These are phyloP conservation scores for Echites panduratus DNA, from an alignment of 257 asterid species.

Conservation along the genomic window DNA sequence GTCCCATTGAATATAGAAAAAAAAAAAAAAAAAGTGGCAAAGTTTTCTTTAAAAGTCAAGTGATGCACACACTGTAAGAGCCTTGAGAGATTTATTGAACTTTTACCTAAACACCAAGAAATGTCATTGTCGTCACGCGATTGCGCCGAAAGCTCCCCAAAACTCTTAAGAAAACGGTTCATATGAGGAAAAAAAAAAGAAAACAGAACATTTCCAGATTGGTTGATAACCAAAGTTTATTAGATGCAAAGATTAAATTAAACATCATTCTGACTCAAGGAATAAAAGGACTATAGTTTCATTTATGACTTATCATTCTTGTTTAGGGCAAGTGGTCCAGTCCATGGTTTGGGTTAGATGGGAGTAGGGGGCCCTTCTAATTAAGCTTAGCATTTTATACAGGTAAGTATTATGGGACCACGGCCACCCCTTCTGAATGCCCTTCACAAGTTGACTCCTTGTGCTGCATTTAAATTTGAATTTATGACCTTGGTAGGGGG, in stretches of 20 bases:
- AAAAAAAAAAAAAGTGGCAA: slow-evolving; percentile 11
- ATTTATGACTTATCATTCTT: slow-evolving; percentile 3
- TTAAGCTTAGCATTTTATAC: slow-evolving; percentile 19
- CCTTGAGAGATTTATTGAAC: slow-evolving; percentile 8
- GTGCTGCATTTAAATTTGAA: slow-evolving; percentile 29
- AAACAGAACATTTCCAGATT: not conserved
- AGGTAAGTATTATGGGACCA: slow-evolving; percentile 24
- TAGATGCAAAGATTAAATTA: not conserved
- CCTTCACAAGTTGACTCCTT: slow-evolving; percentile 20
- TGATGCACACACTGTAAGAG: slow-evolving; percentile 12
- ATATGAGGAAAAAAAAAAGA: too few species aligned
- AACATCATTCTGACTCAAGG: not conserved
- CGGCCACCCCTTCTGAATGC: not conserved
- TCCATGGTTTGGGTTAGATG: slow-evolving; percentile 14
- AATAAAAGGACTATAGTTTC: slow-evolving; percentile 3
- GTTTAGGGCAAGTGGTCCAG: not conserved
- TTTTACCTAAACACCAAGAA: slow-evolving; percentile 30
- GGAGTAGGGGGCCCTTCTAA: slow-evolving; percentile 16
- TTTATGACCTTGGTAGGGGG: slow-evolving; percentile 3
- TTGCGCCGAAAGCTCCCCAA: slow-evolving; percentile 25
- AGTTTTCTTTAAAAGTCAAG: not conserved
- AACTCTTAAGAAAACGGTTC: not conserved
- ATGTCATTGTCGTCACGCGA: slow-evolving; percentile 46
- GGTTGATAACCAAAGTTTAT: not conserved
- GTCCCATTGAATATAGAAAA: not conserved